Evolutionary conservation across 208 protist genomes (phyloP).

Genomic region (Leptomonas seymouri): DNA sequence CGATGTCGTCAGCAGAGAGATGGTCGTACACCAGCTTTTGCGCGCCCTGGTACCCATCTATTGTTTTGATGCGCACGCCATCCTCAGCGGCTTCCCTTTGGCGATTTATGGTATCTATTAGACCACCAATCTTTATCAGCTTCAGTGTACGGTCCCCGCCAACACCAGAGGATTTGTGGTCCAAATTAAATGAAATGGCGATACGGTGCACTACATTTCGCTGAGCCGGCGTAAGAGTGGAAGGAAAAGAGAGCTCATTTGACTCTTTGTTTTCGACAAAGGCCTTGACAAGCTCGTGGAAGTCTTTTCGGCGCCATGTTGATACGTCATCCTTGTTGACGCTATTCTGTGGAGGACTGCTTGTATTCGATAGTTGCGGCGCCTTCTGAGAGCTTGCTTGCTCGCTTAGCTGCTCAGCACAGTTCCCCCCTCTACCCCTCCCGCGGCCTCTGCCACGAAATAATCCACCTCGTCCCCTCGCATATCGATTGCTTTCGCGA

Average conservation of each 20-base stretch:
- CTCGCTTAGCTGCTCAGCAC: slow-evolving; percentile 1
- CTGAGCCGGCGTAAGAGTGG: slow-evolving; percentile 57
- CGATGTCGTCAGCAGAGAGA: slow-evolving; percentile 31
- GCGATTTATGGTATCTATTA: slow-evolving; percentile 33
- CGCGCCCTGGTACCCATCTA: slow-evolving; percentile 82
- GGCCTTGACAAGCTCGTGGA: slow-evolving; percentile 67
- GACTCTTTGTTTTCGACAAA: slow-evolving; percentile 73
- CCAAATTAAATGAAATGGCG: slow-evolving; percentile 64
- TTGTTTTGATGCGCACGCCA: slow-evolving; percentile 58
- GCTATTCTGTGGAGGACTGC: background rate
- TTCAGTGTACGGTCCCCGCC: slow-evolving; percentile 48
- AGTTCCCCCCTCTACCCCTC: background rate
- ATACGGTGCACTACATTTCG: slow-evolving; percentile 74
- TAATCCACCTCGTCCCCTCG: background rate
- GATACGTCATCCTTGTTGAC: slow-evolving; percentile 49
- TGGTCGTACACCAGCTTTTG: slow-evolving; percentile 59
- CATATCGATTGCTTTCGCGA: background rate
- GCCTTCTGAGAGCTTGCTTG: background rate
- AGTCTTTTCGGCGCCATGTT: slow-evolving; percentile 78
- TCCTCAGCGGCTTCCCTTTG: slow-evolving; percentile 40
- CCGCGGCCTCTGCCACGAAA: slow-evolving; percentile 5
- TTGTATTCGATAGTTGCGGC: background rate
- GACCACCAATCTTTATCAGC: slow-evolving; percentile 59
- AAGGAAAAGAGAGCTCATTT: slow-evolving; percentile 67
- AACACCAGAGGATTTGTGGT: slow-evolving; percentile 73